Evolutionary conservation across 176 grass and related monocot species (phyloP), one percentile per base, ranked within the genome.

Genomic region (Carex scoparia): DNA sequence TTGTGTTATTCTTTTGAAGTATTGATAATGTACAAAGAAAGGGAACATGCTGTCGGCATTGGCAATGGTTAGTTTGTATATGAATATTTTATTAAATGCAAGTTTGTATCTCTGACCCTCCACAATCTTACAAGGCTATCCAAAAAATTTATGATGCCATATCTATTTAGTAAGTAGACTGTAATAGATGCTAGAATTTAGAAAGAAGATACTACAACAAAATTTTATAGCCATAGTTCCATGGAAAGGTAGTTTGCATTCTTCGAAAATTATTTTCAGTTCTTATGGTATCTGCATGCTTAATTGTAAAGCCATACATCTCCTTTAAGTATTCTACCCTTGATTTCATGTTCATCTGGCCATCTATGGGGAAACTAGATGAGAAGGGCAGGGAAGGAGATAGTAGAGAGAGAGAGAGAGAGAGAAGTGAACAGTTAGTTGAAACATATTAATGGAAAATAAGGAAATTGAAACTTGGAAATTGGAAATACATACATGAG

Each of bases 271-370:
- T 23, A 23, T 23, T 23, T 23, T 23, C 23, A 23, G 23, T 23
- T 23, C 23, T 23, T 23, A 23, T 23, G 23, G 23, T 23, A 23
- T 23, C 23, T 23, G 23, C 23, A 23, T 96, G 83, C 86, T 91
- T 93, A 90, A 99, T 99, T 7, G 97, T 99, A 71, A 99, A 99
- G 5, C 97, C 97, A 77, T 99, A 99, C 91, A 99, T 95, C 87
- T 99, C 97, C 86, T 96, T 92, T 88, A 99, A 99, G 86, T 99
- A 99, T 42, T 99, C 97, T 8, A 99, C 84, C 5, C 95, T 93
- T 9, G 93, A 99, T 87, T 99, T 99, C 97, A 99, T 99, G 83
- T 99, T 99, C 97, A 99, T 99, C 89, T 99, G 91, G 84, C 95
- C 97, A 87, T 99, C 97, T 46, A 96, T 90, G 23, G 97, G 93